Base-by-base conservation (phyloP, 2,329 filamentous ascomycete genomes). In the Ascocoryne sarcoides region DNA sequence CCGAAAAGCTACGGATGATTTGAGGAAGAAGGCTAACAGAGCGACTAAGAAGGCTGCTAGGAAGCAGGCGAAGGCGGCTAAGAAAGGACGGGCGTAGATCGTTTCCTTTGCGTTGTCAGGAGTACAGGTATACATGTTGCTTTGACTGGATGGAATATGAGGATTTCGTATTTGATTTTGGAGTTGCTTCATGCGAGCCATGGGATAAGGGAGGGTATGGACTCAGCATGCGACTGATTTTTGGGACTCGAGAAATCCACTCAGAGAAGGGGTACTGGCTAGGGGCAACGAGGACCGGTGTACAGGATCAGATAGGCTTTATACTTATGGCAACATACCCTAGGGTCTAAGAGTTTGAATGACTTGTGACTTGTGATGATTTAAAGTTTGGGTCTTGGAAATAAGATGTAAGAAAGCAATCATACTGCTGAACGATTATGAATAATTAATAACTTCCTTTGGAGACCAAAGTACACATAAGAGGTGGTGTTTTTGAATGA, bases 181-280 rank as follows among this genome's bases (percentile, higher is more conserved):
- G 45, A 45, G 47, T 50, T 50, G 41, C 38, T 37, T 31, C 23
- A 26, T 7, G 23, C 23, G 12, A 26, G 23, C 23, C 23, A 7
- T 12, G 36, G 38, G 39, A 23, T 37, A 28, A 43, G 39, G 40
- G 38, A 42, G 10, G 42, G 36, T 47, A 42, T 41, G 43, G 44
- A 33, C 36, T 39, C 36, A 30, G 36, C 12, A 14, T 16, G 31
- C 19, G 26, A 35, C 39, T 42, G 40, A 39, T 21, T 36, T 30
- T 36, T n/a, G 30, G 21, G 29, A 18, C 44, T 44, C 35, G 37
- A 40, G 35, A 28, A 39, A 33, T 39, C 1, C 75, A 79, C 54
- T 69, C 65, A 1, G 65, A 79, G 4, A 0, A 82, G 79, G 49
- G n/a, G n/a, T n/a, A n/a, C n/a, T n/a, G n/a, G 12, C 23, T 26